Evolutionary conservation across 2,329 filamentous ascomycete genomes (phyloP).

Genomic region (Trichocomaceae sp.): DNA sequence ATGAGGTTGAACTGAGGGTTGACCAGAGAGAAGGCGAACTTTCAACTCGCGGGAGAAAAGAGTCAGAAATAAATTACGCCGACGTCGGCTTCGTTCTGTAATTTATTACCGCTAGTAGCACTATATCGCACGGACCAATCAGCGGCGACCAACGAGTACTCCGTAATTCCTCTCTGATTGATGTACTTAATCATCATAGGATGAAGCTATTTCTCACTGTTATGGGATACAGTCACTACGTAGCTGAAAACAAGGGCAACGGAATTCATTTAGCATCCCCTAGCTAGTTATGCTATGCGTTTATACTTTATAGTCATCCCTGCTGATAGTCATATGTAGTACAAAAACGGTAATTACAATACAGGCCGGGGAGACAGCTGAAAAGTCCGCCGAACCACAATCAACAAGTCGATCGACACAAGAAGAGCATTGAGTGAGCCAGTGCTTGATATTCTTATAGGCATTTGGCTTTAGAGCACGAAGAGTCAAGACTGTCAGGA

Average conservation of each 20-base stretch:
- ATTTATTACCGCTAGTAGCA: conserved; percentile 27
- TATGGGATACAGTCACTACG: background rate
- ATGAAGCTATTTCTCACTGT: no score
- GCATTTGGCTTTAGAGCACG: no score
- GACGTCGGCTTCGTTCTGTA: conserved; percentile 29
- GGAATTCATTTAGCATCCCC: no score
- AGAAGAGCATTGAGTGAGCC: no score
- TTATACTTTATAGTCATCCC: no score
- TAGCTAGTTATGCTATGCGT: no score
- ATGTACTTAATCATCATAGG: no score
- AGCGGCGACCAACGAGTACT: no score
- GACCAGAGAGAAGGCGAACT: conserved; percentile 7
- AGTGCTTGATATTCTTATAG: no score
- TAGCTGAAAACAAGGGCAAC: background rate
- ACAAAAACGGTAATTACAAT: conserved; percentile 4
- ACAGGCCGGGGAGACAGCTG: conserved; percentile 9
- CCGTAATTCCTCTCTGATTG: no score
- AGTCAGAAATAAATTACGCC: conserved; percentile 21
- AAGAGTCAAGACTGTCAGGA: no score
- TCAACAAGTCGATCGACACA: background rate
- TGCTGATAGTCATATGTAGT: background rate
- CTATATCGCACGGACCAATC: background rate
- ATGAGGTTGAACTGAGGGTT: conserved; percentile 1
- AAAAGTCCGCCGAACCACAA: conserved; percentile 7
- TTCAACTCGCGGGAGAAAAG: conserved; percentile 4